phyloP scores from a whole-genome alignment of 768 basidiomycete species.

The Macrolepiota albuminosa region DNA sequence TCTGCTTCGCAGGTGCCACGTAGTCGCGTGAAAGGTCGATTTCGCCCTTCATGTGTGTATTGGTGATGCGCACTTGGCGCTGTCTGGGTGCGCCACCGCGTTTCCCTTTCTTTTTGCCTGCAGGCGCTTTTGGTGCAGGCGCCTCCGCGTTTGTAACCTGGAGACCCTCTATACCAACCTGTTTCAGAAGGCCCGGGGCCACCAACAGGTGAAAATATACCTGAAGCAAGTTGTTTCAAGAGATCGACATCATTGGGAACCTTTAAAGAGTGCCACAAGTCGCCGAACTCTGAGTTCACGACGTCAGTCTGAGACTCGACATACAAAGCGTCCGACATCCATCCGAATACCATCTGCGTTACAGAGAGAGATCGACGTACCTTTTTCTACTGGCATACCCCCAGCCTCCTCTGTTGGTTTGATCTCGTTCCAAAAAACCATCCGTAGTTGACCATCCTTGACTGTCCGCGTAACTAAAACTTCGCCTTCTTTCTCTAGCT shows the following conservation, averaged over 20 bases:
- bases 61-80: slow-evolving; percentile 80
- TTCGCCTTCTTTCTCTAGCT: slow-evolving; percentile 85
- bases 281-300: slow-evolving; percentile 64
- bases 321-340: slow-evolving; percentile 5
- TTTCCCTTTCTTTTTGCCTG: slow-evolving; percentile 73
- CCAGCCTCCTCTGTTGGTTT: slow-evolving; percentile 71
- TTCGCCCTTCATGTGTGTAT: slow-evolving; percentile 80
- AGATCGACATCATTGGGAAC: slow-evolving; percentile 87
- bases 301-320: slow-evolving; percentile 9
- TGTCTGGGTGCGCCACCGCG: slow-evolving; percentile 70
- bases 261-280: slow-evolving; percentile 81
- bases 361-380: slow-evolving; percentile 28
- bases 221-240: slow-evolving; percentile 68
- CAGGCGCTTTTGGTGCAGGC: slow-evolving; percentile 47
- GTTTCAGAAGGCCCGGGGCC: slow-evolving; percentile 8
- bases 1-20: slow-evolving; percentile 34
- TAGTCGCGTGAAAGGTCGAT: slow-evolving; percentile 84
- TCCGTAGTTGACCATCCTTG: slow-evolving; percentile 77
- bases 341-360: neutral
- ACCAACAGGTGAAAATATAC: slow-evolving; percentile 30
- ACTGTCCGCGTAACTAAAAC: slow-evolving; percentile 82
- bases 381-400: slow-evolving; percentile 74
- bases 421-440: slow-evolving; percentile 91
- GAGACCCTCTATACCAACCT: slow-evolving; percentile 56
- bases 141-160: slow-evolving; percentile 72